Conservation (phyloP, 768 basidiomycete species). For the Xanthoconium stramineum region DNA sequence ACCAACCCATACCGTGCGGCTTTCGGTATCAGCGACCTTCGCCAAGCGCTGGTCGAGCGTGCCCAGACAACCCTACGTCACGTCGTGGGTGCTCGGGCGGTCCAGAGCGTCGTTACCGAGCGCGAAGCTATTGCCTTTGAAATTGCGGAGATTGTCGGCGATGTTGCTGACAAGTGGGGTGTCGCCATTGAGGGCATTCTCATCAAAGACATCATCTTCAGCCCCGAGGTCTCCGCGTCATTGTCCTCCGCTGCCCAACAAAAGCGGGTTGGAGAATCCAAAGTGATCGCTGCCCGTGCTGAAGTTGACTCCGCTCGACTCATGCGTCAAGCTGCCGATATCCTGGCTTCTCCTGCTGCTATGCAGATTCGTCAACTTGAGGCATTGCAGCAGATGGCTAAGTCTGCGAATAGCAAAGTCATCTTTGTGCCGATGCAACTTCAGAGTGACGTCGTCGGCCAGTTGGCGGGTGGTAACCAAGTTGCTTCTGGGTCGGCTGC, state of each 20-base stretch:
- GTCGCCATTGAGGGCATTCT: conserved; percentile 95
- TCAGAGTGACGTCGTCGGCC: conserved; percentile 65
- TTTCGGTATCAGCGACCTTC: conserved; percentile 89
- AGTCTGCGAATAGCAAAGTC: conserved; percentile 84
- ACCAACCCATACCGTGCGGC: conserved; percentile 89
- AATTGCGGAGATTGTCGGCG: conserved; percentile 93
- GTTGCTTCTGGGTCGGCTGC: conserved; percentile 21
- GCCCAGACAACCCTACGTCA: conserved; percentile 96
- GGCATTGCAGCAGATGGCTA: conserved; percentile 93
- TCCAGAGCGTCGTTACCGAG: conserved; percentile 96
- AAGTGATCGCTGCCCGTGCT: conserved; percentile 93
- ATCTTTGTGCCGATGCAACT: conserved; percentile 94
- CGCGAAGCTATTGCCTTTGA: conserved; percentile 95
- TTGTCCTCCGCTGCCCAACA: conserved; percentile 95
- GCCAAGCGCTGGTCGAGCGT: conserved; percentile 78
- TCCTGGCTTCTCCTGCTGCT: conserved; percentile 89
- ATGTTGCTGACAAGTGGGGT: conserved; percentile 94
- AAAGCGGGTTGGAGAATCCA: conserved; percentile 94
- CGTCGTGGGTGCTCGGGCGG: conserved; percentile 90
- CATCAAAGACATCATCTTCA: conserved; percentile 94
- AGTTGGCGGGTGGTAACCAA: conserved; percentile 34
- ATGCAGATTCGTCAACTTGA: conserved; percentile 99
- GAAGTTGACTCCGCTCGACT: conserved; percentile 93
- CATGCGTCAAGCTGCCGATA: conserved; percentile 97
- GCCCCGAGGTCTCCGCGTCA: conserved; percentile 82